A percentile compares a stretch with the other conserved stretches of the same genome.
phyloP scores from a whole-genome alignment of 257 asterid species.

The Cordia subcordata region DNA sequence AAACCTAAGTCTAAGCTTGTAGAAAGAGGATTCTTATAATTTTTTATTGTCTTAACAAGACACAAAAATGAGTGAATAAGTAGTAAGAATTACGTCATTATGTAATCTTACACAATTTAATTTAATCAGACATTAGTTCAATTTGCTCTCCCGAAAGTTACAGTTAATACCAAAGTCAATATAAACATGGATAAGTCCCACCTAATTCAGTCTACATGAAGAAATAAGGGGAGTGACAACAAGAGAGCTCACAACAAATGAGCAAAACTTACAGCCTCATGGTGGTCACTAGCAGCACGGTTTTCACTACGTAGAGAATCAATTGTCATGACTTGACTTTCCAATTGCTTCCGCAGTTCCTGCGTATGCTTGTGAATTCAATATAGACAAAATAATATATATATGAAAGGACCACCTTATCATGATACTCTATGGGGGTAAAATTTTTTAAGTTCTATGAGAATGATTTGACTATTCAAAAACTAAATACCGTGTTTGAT shows the following conservation, averaged over 20 bases:
- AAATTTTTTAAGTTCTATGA: background rate
- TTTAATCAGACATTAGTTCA: too few species aligned
- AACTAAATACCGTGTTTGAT: conserved; percentile 66
- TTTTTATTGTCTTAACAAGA: too few species aligned
- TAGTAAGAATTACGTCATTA: too few species aligned
- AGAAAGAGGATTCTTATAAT: too few species aligned
- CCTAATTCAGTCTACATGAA: background rate
- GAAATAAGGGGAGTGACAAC: background rate
- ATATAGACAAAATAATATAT: background rate
- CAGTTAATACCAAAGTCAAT: too few species aligned
- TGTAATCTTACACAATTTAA: too few species aligned
- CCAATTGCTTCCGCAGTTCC: conserved; percentile 92
- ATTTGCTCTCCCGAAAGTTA: too few species aligned
- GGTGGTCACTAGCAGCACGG: conserved; percentile 59
- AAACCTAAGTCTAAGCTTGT: too few species aligned
- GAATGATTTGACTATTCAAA: conserved; percentile 4
- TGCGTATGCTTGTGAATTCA: conserved; percentile 23
- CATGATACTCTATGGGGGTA: background rate
- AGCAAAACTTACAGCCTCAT: conserved; percentile 59
- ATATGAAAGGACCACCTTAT: too few species aligned
- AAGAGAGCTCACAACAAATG: conserved; percentile 8
- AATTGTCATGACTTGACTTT: conserved; percentile 61
- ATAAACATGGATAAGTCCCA: too few species aligned
- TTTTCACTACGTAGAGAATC: conserved; percentile 61
- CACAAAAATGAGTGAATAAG: too few species aligned